A percentile compares a stretch with the other conserved stretches of the same genome.
phyloP scores from a whole-genome alignment of 2,329 filamentous ascomycete species.

The Aspergillus sp. region DNA sequence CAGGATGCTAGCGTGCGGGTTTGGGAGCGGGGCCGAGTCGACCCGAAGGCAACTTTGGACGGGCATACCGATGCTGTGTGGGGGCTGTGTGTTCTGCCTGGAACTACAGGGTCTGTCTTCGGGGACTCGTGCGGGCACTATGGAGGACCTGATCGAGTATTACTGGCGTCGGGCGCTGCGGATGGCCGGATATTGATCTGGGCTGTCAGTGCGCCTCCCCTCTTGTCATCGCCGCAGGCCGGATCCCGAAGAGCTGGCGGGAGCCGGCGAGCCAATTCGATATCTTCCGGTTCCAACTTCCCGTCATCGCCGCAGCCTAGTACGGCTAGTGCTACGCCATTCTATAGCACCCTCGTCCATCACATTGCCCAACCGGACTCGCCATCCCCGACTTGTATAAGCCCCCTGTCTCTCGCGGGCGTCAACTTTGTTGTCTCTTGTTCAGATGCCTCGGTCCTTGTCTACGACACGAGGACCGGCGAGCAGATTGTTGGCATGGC shows the following conservation, averaged over 20 bases:
- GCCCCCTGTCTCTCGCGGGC: constrained; percentile 71
- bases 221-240: constrained; percentile 69
- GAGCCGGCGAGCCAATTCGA: constrained; percentile 78
- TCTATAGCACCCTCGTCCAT: constrained; percentile 80
- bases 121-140: constrained; percentile 61
- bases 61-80: constrained; percentile 94
- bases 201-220: constrained; percentile 86
- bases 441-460: constrained; percentile 76
- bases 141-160: constrained; percentile 72
- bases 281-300: constrained; percentile 88
- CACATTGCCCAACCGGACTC: constrained; percentile 64
- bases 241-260: constrained; percentile 63
- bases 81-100: constrained; percentile 85
- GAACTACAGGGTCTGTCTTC: constrained; percentile 70
- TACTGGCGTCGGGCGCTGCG: constrained; percentile 83
- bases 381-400: constrained; percentile 79
- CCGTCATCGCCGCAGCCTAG: constrained; percentile 83
- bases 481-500: constrained; percentile 91
- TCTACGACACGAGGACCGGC: constrained; percentile 85
- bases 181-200: constrained; percentile 89
- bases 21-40: constrained; percentile 89
- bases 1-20: constrained; percentile 88
- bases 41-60: constrained; percentile 88
- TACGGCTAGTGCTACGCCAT: constrained; percentile 73
- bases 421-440: constrained; percentile 91